phyloP scores from a whole-genome alignment of 1,284 basidiomycete genomes.

The Ceratobasidium theobromae region DNA sequence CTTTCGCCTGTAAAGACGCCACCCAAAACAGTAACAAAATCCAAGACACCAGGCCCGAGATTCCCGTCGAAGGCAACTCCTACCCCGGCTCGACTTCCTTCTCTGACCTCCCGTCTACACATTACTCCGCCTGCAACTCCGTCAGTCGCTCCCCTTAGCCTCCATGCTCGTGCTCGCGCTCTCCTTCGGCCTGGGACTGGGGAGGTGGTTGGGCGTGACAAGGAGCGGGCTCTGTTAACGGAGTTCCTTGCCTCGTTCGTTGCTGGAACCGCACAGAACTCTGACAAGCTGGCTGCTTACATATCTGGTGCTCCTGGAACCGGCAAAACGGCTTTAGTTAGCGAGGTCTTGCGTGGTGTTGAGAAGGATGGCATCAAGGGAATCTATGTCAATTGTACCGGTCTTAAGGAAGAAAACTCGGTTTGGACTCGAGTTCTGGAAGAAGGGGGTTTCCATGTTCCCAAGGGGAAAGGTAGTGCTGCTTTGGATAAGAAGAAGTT shows the following conservation, averaged over 20 bases:
- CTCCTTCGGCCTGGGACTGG: constrained; percentile 61
- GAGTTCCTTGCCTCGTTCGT: constrained; percentile 60
- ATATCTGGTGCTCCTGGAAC: constrained; percentile 79
- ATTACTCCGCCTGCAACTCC: constrained; percentile 30
- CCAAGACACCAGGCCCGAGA: too few relatives aligned
- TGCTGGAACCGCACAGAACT: constrained; percentile 39
- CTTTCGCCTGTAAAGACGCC: constrained; percentile 11
- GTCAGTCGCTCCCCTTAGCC: constrained; percentile 25
- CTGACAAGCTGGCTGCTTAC: constrained; percentile 47
- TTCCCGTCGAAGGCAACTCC: background rate
- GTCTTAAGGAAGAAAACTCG: constrained; percentile 54
- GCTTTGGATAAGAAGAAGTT: constrained; percentile 37
- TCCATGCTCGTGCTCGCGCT: constrained; percentile 65
- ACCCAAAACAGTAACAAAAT: background rate
- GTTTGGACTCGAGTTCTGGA: constrained; percentile 69
- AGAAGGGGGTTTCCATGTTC: constrained; percentile 41
- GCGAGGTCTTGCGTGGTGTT: constrained; percentile 52
- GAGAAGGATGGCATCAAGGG: constrained; percentile 49
- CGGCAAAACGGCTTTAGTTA: constrained; percentile 79
- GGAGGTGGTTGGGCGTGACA: constrained; percentile 62
- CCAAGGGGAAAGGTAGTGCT: constrained; percentile 38
- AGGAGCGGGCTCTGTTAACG: constrained; percentile 58
- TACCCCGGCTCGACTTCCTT: constrained; percentile 10
- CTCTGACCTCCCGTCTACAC: constrained; percentile 10
- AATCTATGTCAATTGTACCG: constrained; percentile 75